phyloP scores from a whole-genome alignment of 2,329 filamentous ascomycete species.

The Mollisiaceae sp. region DNA sequence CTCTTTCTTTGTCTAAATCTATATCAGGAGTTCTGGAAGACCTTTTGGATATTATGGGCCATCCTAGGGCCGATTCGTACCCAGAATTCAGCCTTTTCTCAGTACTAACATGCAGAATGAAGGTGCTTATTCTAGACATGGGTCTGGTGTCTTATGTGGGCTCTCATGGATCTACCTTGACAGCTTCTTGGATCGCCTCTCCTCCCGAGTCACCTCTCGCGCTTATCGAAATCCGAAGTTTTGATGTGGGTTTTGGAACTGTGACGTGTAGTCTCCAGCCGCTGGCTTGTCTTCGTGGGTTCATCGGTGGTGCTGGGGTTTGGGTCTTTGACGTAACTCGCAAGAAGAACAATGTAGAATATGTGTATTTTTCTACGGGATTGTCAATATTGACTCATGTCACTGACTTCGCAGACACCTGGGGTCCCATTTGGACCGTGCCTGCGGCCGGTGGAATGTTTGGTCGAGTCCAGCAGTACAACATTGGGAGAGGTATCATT shows the following conservation, averaged over 20 bases:
- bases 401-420: constrained; percentile 20
- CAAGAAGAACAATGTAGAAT: neutral
- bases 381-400: constrained; percentile 20
- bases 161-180: constrained; percentile 22
- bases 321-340: constrained; percentile 14
- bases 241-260: neutral
- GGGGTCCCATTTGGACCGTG: constrained; percentile 23
- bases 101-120: neutral
- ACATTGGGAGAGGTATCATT: constrained; percentile 12
- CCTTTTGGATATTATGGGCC: neutral
- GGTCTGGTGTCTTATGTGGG: constrained; percentile 23
- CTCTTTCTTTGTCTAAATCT: neutral
- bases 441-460: constrained; percentile 2
- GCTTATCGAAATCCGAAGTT: neutral
- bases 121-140: constrained; percentile 15
- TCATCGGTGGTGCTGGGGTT: constrained; percentile 15
- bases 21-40: neutral
- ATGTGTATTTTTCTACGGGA: neutral
- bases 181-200: neutral
- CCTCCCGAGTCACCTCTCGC: neutral
- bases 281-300: constrained; percentile 20
- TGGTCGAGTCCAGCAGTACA: constrained; percentile 7
- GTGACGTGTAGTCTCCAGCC: constrained; percentile 6
- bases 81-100: neutral
- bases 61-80: neutral